These are phyloP conservation scores for Nasturtium officinale DNA, from an alignment of 345 rosid genomes.

Conservation along the genomic window DNA sequence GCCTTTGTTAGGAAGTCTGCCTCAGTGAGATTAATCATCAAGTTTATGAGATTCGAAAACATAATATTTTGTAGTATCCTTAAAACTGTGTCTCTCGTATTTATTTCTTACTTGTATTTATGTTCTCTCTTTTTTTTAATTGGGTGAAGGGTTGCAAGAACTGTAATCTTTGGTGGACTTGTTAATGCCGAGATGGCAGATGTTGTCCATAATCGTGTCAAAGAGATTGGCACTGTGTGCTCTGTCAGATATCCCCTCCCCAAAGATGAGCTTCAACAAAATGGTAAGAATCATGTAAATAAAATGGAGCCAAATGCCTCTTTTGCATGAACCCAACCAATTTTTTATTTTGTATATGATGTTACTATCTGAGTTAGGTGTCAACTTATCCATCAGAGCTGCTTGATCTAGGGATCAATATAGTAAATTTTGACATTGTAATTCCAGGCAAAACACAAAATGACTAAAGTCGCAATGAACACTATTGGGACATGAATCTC, in stretches of 20 bases:
- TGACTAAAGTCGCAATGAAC: not conserved
- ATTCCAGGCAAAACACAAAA: slow-evolving; percentile 14
- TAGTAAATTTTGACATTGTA: not conserved
- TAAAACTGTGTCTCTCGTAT: not conserved
- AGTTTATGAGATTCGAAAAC: not conserved
- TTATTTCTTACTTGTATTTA: not conserved
- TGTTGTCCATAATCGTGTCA: slow-evolving; percentile 62
- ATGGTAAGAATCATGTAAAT: slow-evolving; percentile 53
- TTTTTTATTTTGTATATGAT: not conserved
- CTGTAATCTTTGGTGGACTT: slow-evolving; percentile 89
- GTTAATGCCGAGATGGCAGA: slow-evolving; percentile 68
- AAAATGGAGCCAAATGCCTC: not conserved
- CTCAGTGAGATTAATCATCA: not conserved
- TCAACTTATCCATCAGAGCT: not conserved
- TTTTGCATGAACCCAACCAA: not conserved
- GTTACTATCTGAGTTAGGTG: not conserved
- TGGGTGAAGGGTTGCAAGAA: slow-evolving; percentile 79
- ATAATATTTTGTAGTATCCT: not conserved
- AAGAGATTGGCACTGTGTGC: slow-evolving; percentile 72
- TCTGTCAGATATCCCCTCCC: slow-evolving; percentile 86
- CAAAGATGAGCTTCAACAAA: slow-evolving; percentile 61
- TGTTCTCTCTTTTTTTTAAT: not conserved
- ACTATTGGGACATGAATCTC: slow-evolving; percentile 7
- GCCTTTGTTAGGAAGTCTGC: slow-evolving; percentile 14
- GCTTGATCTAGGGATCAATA: slow-evolving; percentile 16